Evolutionary conservation across 2,329 filamentous ascomycete species (phyloP).

Genomic region (Penicillium sp.): DNA sequence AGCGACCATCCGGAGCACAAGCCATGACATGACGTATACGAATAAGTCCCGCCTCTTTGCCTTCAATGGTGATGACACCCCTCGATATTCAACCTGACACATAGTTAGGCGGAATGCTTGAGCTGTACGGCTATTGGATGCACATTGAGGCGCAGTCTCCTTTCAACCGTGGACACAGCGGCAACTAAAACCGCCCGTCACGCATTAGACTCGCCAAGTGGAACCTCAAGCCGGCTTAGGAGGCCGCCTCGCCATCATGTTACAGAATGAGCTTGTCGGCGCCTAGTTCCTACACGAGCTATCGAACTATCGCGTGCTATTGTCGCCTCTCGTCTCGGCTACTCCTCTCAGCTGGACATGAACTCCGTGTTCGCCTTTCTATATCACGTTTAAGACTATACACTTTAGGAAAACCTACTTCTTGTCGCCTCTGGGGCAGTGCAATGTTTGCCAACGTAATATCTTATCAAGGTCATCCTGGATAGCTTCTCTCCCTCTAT

Average conservation of each 20-base stretch:
- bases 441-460: neutral
- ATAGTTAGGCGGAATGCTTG: neutral
- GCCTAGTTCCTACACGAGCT: neutral
- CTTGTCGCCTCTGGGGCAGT: neutral
- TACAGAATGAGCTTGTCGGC: neutral
- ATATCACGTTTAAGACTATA: neutral
- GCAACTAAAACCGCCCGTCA: constrained; percentile 6
- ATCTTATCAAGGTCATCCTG: neutral
- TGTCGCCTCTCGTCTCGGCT: neutral
- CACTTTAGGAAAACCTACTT: neutral
- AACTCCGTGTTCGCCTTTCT: neutral
- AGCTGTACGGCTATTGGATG: constrained; percentile 9
- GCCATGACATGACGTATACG: constrained; percentile 3
- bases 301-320: neutral
- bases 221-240: neutral
- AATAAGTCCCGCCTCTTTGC: neutral
- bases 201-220: constrained; percentile 3
- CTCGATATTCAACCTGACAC: constrained; percentile 2
- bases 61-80: neutral
- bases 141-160: constrained; percentile 11
- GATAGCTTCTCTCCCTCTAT: neutral
- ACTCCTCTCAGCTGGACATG: neutral
- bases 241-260: neutral
- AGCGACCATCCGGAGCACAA: neutral
- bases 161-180: constrained; percentile 3